Evolutionary conservation across 805 yeast species (phyloP).

Genomic region (Pachysolen tannophilus): DNA sequence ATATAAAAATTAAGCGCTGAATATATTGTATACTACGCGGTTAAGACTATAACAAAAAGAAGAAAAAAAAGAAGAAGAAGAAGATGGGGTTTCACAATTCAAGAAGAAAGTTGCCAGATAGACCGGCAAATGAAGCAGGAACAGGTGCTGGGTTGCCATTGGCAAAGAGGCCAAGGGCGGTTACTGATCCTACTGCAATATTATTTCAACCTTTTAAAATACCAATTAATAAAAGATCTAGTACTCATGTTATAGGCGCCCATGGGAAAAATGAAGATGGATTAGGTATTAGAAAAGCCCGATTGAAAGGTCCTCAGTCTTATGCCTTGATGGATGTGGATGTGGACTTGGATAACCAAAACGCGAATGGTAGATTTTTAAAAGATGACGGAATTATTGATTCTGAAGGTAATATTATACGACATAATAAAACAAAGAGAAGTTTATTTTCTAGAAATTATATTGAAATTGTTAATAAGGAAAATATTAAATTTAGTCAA

Average conservation of each 20-base stretch:
- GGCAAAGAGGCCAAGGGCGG: constrained; percentile 44
- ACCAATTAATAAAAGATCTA: constrained; percentile 37
- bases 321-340: constrained; percentile 31
- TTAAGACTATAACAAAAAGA: too few relatives aligned
- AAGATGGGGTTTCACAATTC: too few relatives aligned
- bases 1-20: too few relatives aligned
- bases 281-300: constrained; percentile 19
- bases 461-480: constrained; percentile 28
- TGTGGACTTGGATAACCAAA: constrained; percentile 21
- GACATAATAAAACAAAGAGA: constrained; percentile 34
- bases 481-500: constrained; percentile 33
- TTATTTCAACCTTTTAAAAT: constrained; percentile 63
- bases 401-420: constrained; percentile 18
- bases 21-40: too few relatives aligned
- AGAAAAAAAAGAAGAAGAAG: too few relatives aligned
- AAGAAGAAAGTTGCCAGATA: constrained; percentile 25
- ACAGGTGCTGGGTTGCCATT: constrained; percentile 64
- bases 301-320: constrained; percentile 27
- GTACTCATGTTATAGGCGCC: constrained; percentile 7
- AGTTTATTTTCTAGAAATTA: constrained; percentile 54
- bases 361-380: constrained; percentile 16
- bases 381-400: constrained; percentile 17
- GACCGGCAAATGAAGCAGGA: constrained; percentile 44
- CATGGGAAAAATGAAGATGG: too few relatives aligned
- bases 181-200: constrained; percentile 41